Base-by-base conservation (phyloP, 2,329 filamentous ascomycete genomes). In the Sporothrix mexicana region DNA sequence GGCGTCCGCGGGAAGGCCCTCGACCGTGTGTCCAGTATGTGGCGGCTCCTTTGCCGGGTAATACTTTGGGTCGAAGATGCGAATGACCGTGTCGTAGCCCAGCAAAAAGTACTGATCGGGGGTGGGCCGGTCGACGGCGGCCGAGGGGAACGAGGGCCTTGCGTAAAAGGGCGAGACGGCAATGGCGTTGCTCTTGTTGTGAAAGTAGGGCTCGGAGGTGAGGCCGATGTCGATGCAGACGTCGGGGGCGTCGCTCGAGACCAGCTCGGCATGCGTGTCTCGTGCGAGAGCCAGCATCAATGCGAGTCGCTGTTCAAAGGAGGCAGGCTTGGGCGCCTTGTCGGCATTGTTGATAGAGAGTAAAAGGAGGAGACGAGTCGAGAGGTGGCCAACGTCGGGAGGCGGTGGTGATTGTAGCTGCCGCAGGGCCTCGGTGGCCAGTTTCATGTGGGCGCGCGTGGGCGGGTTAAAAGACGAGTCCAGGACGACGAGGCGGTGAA, bases 41-140 rank as follows among this genome's bases (percentile, higher is more conserved):
- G 15, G 30, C 9, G 83, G 75, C 71, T 79, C 51, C 20, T 59
- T 13, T 0, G 23, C 15, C 2, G 68, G 30, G 78, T 94, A 93
- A 81, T 95, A 95, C 79, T 92, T 93, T 0, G 91, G 87, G 67
- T 92, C 84, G 71, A 93, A 88, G 70, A 95, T 88, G 23, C 93
- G 87, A 17, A 92, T 88, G 7, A 95, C 82, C 0, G 93, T 95
- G 77, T 95, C 93, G 79, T 90, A 95, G 41, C 93, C 93, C 1
- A 89, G 87, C 2, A 95, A 86, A 77, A 93, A 93, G 3, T 92
- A 82, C 77, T 94, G 91, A 70, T 86, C 82, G 8, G 80, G 78
- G 10, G 78, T 10, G 45, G 51, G 43, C 13, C 51, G 41, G 51
- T 10, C n/a, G 55, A 55, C 66, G 2, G 61, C 30, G 23, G 53